phyloP scores from a whole-genome alignment of 2,329 filamentous ascomycete species.

The Orbilia javanica region DNA sequence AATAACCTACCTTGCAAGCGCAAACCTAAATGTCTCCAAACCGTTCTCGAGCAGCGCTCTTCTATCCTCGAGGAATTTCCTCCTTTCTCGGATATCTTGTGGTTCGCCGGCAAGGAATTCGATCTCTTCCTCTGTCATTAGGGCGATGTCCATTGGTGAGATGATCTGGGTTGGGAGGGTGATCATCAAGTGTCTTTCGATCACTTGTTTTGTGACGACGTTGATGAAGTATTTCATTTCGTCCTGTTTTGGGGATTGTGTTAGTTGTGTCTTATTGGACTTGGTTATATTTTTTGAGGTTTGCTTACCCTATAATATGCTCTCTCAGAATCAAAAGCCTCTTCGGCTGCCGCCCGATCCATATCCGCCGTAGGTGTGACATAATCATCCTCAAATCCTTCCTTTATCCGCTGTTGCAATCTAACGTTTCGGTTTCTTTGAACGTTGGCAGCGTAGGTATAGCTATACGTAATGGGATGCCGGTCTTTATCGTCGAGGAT shows the following conservation, averaged over 20 bases:
- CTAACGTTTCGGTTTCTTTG: constrained; percentile 29
- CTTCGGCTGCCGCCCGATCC: constrained; percentile 35
- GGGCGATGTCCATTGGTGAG: constrained; percentile 45
- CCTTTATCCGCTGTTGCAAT: constrained; percentile 18
- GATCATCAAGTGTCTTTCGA: constrained; percentile 45
- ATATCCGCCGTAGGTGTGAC: constrained; percentile 16
- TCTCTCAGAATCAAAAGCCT: constrained; percentile 42
- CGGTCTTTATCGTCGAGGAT: constrained; percentile 48
- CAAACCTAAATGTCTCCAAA: constrained; percentile 42
- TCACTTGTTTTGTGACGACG: constrained; percentile 48
- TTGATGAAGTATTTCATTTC: constrained; percentile 48
- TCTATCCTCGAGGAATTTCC: constrained; percentile 38
- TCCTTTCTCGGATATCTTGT: constrained; percentile 22
- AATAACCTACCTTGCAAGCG: constrained; percentile 28
- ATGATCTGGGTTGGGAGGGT: constrained; percentile 43
- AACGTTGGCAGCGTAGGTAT: constrained; percentile 36
- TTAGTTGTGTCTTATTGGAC: background rate
- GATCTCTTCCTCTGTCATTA: constrained; percentile 42
- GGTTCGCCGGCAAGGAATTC: constrained; percentile 39
- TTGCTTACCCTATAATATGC: constrained; percentile 37
- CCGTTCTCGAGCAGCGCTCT: constrained; percentile 26
- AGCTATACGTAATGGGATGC: constrained; percentile 47
- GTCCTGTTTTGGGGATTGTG: constrained; percentile 1
- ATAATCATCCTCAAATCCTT: background rate
- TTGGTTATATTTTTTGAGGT: background rate